Evolutionary conservation across 352 stramenopile species (phyloP).

Genomic region (Globisporangium canariense): DNA sequence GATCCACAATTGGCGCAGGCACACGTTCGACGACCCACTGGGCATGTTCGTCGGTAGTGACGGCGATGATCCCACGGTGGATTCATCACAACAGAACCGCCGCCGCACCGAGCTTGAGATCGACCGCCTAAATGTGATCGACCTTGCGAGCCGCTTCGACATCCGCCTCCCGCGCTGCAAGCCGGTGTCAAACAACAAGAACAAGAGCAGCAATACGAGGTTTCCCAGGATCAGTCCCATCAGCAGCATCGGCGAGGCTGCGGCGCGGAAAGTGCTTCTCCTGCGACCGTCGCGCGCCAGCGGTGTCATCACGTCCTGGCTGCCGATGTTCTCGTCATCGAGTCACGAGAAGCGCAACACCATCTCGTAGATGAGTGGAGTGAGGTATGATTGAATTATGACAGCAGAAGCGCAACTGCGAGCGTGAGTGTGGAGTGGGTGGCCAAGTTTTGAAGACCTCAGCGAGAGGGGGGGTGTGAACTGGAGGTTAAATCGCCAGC

Average conservation of each 20-base stretch:
- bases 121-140: constrained; percentile 14
- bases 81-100: constrained; percentile 25
- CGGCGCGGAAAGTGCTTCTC: constrained; percentile 17
- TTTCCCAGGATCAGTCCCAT: constrained; percentile 21
- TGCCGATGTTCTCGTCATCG: constrained; percentile 18
- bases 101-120: constrained; percentile 21
- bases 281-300: constrained; percentile 18
- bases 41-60: constrained; percentile 18
- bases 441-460: no score
- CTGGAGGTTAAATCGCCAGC: no score
- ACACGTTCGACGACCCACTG: constrained; percentile 57
- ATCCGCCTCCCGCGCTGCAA: constrained; percentile 29
- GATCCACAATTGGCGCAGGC: constrained; percentile 70
- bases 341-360: constrained; percentile 1
- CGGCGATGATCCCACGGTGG: constrained; percentile 9
- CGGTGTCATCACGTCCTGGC: constrained; percentile 30
- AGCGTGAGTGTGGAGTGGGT: no score
- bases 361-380: background rate
- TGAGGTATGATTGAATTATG: background rate
- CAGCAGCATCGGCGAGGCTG: constrained; percentile 12
- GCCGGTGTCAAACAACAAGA: background rate
- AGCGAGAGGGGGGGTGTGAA: no score
- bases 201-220: constrained; percentile 16
- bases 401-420: no score
- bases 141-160: constrained; percentile 44